Base-by-base conservation (phyloP, 2,329 filamentous ascomycete species). In the Fusarium gaditjirri region DNA sequence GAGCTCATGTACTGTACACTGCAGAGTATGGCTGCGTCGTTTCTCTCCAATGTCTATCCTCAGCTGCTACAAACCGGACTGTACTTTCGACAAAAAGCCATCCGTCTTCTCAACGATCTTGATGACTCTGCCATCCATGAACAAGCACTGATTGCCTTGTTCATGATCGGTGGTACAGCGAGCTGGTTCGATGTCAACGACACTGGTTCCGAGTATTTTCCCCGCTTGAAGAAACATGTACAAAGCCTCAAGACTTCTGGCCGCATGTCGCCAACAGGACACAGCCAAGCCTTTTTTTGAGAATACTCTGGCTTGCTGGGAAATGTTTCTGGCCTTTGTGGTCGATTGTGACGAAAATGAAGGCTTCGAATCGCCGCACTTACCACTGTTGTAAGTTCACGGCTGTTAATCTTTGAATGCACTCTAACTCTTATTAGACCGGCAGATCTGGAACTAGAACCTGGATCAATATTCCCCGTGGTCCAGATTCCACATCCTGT, bases 211-310 rank as follows among this genome's bases (percentile, higher is more conserved):
- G 35, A 38, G 7, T 53, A 53, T 9, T 53, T 53, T 4, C 19
- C 35, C 2, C 23, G 23, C 0, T 23, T 53, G 1, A 53, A 53
- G 8, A 53, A 13, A 12, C 10, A 53, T 27, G 35, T 53, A 7
- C 35, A 38, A 13, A 21, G 49, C 12, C 35, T 38, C 1, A 53
- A 53, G 19, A 17, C 25, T 36, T 38, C 35, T 0, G 35, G 35
- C 0, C 35, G 25, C 2, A 36, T 38, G 25, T n/a, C 49, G 0
- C 19, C 23, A 0, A 38, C 23, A 0, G 49, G 49, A 0, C 35
- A 53, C 1, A 38, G 49, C 2, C 49, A 38, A 9, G 35, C 33
- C 3, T 53, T 53, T 21, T 21, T 53, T 53, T 0, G 33, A 53
- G 13, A 53, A 53, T 8, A 53, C 35, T 7, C n/a, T 53, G 23